Conservation (phyloP, 2,329 filamentous ascomycete genomes). For the Diplodia scrobiculata region DNA sequence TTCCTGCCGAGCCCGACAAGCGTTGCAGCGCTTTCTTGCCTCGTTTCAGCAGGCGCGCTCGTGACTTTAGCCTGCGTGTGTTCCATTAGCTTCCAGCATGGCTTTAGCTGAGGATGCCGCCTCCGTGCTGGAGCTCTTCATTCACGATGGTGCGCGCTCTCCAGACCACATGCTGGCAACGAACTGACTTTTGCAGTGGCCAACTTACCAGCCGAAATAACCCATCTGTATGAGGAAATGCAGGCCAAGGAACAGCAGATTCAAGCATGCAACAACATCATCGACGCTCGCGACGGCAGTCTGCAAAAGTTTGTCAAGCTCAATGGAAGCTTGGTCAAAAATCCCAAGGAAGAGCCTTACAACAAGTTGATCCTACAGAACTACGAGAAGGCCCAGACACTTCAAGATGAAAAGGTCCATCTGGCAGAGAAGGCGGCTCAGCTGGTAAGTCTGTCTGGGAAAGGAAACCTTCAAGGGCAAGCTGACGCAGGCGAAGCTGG, state of each 20-base stretch:
- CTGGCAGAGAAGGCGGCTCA: conserved; percentile 66
- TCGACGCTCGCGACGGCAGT: conserved; percentile 70
- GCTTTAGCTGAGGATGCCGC: conserved; percentile 61
- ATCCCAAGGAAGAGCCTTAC: conserved; percentile 73
- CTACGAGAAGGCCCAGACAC: conserved; percentile 67
- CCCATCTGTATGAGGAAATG: conserved; percentile 81
- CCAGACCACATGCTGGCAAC: background rate
- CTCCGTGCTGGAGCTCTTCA: conserved; percentile 76
- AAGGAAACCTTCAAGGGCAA: background rate
- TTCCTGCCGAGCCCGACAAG: background rate
- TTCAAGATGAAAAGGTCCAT: conserved; percentile 74
- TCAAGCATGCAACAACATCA: conserved; percentile 66
- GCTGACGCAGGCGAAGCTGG: conserved; percentile 47
- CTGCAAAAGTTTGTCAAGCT: conserved; percentile 80
- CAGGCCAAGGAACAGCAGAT: conserved; percentile 75
- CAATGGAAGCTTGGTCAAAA: conserved; percentile 71
- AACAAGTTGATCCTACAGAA: conserved; percentile 67
- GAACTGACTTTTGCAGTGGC: conserved; percentile 54
- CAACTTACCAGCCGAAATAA: conserved; percentile 79
- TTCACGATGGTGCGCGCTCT: conserved; percentile 59
- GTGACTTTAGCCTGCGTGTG: background rate
- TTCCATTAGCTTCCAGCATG: conserved; percentile 34
- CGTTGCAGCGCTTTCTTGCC: background rate
- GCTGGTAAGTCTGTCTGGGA: conserved; percentile 57
- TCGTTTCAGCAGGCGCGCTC: background rate